These are phyloP conservation scores for Geoglossum glabrum DNA, from an alignment of 495 filamentous ascomycete genomes.

Conservation along the genomic window DNA sequence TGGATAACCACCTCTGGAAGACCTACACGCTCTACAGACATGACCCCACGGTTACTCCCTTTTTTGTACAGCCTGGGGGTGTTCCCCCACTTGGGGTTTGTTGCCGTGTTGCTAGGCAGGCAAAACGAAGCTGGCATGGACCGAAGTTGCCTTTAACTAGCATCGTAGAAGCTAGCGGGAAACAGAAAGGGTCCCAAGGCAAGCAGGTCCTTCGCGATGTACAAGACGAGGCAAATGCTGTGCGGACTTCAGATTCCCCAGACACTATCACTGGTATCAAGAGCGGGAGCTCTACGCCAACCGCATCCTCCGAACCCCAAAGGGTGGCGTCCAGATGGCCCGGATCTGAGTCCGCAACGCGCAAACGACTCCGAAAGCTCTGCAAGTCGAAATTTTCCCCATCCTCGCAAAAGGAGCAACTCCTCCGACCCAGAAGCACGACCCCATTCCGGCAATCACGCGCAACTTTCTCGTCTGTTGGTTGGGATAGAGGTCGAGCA, in stretches of 20 bases:
- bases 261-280: conserved; percentile 21
- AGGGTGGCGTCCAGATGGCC: conserved; percentile 41
- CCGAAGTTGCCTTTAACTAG: conserved; percentile 20
- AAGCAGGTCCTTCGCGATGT: conserved; percentile 1
- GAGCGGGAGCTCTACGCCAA: conserved; percentile 51
- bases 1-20: conserved; percentile 87
- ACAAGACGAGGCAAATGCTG: conserved; percentile 7
- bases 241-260: conserved; percentile 16
- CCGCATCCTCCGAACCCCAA: conserved; percentile 16
- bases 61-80: conserved; percentile 70
- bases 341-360: conserved; percentile 59
- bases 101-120: conserved; percentile 67
- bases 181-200: background rate
- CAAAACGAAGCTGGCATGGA: conserved; percentile 66
- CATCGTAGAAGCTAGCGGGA: conserved; percentile 7
- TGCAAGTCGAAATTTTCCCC: conserved; percentile 57
- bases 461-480: conserved; percentile 1
- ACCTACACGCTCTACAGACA: conserved; percentile 74
- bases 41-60: conserved; percentile 82
- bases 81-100: conserved; percentile 82
- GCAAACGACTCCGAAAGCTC: conserved; percentile 60
- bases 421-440: conserved; percentile 52
- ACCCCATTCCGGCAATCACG: conserved; percentile 39
- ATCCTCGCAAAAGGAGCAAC: conserved; percentile 44
- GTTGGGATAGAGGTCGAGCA: background rate